Percentiles rank a stretch among this genome's conserved stretches.
Evolutionary conservation across 176 grass and related monocot species (phyloP).

Genomic region (Aegilops speltoides): DNA sequence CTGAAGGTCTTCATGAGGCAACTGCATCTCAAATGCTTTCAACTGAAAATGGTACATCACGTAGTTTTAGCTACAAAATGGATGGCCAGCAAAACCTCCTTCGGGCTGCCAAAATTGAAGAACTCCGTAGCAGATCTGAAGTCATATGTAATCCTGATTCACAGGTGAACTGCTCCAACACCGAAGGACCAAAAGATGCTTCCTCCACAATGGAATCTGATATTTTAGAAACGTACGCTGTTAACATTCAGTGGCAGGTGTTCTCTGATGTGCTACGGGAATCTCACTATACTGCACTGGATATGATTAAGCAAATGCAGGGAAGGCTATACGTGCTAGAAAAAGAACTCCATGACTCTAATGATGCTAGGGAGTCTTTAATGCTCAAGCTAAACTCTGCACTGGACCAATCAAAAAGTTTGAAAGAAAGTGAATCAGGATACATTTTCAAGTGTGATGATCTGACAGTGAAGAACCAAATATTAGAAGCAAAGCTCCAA

Average conservation of each 20-base stretch:
- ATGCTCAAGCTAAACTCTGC: conserved; percentile 50
- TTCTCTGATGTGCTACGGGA: conserved; percentile 75
- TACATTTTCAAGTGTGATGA: conserved; percentile 72
- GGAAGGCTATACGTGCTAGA: conserved; percentile 56
- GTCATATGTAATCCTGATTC: conserved; percentile 35
- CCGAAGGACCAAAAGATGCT: conserved; percentile 20
- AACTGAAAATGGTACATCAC: conserved; percentile 28
- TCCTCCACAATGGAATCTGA: conserved; percentile 54
- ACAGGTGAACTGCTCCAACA: conserved; percentile 31
- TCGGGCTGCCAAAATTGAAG: conserved; percentile 36
- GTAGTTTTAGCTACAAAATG: conserved; percentile 32
- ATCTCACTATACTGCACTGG: conserved; percentile 57
- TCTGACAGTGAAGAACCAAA: conserved; percentile 65
- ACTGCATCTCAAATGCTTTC: conserved; percentile 24
- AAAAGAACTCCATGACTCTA: conserved; percentile 59
- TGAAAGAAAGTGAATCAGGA: conserved; percentile 67
- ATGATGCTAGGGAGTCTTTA: conserved; percentile 54
- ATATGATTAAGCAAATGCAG: conserved; percentile 53
- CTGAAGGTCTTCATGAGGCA: conserved; percentile 23
- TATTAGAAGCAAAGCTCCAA: conserved; percentile 84
- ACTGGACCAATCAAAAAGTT: conserved; percentile 60
- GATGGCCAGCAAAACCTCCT: conserved; percentile 43
- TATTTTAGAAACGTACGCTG: conserved; percentile 53
- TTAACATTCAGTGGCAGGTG: conserved; percentile 64
- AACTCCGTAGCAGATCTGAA: conserved; percentile 42